phyloP scores from a whole-genome alignment of 2,329 filamentous ascomycete genomes.

The Golovinomyces cichoracearum region DNA sequence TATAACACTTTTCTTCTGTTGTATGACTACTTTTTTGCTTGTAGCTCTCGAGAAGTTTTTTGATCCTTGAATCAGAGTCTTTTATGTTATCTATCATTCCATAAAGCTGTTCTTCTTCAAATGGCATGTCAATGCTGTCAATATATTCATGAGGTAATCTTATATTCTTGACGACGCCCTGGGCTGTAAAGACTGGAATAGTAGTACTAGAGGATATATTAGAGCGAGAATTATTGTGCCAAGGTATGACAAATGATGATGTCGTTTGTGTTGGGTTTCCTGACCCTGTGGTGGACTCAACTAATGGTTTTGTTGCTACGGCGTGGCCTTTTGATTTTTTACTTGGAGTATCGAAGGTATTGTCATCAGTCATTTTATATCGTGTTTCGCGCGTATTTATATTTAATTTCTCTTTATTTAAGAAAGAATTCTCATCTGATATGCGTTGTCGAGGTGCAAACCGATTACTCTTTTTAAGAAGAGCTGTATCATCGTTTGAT shows the following conservation, averaged over 20 bases:
- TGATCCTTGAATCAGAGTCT: not conserved
- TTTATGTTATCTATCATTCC: conserved; percentile 31
- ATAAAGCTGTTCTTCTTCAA: conserved; percentile 36
- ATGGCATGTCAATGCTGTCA: conserved; percentile 28
- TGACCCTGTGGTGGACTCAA: not conserved
- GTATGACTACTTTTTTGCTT: not conserved
- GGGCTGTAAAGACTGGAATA: conserved; percentile 23
- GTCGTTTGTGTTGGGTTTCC: not conserved
- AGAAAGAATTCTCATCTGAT: not conserved
- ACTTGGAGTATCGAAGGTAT: not conserved
- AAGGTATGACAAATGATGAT: not conserved
- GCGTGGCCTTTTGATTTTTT: not conserved
- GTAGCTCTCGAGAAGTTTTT: not conserved
- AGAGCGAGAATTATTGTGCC: not conserved
- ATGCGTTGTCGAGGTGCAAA: not conserved
- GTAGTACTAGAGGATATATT: conserved; percentile 20
- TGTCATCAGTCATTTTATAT: not conserved
- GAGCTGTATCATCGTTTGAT: conserved; percentile 17
- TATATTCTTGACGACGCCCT: conserved; percentile 24
- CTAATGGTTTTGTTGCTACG: not conserved
- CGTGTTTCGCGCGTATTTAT: not conserved
- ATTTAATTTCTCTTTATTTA: not conserved
- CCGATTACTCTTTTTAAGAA: not conserved
- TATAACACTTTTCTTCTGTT: not conserved
- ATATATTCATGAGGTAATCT: conserved; percentile 24